Evolutionary conservation across 345 rosid species (phyloP), one percentile per base, ranked within the genome.

Genomic region (Murraya paniculata): DNA sequence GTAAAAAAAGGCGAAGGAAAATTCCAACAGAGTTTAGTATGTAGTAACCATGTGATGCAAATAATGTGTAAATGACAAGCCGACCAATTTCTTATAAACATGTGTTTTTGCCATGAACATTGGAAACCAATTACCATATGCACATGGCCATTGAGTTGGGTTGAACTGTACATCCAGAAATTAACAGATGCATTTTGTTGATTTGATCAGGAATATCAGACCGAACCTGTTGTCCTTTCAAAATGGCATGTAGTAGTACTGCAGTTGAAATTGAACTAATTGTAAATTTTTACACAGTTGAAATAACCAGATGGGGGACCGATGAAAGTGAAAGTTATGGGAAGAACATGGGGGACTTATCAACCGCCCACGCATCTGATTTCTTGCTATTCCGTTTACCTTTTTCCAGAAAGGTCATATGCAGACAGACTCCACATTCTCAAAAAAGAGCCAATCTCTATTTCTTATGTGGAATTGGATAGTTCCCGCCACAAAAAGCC

Each of bases 331-430:
- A 73, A 84, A 75, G 86, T 86, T 81, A 80, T 88, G 90, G 87
- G 87, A 86, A 70, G 87, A 86, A 82, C 85, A 84, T 86, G 90
- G 90, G 81, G 72, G 68, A 75, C 75, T 80, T 76, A 68, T 80
- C 56, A 72, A 66, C 85, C 25, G 67, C 68, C 73, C 68, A 78
- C 76, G 30, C 73, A 70, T 78, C 56, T 64, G 78, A 74, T 69
- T 28, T 77, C 76, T 78, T 61, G 84, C 68, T 80, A 82, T 80
- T 80, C 79, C 77, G 73, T 77, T 82, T 59, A 72, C 70, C 73
- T 84, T 84, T 85, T 81, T 70, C 82, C 82, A 77, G 84, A 85
- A 84, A 71, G 9, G 83, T 24, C 88, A 83, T 85, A 82, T 73
- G 82, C 83, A 80, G 80, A 73, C 84, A 80, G 80, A 73, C 84